These are phyloP conservation scores for Penicillium vulpinum DNA, from an alignment of 2,329 filamentous ascomycete genomes.

Conservation along the genomic window DNA sequence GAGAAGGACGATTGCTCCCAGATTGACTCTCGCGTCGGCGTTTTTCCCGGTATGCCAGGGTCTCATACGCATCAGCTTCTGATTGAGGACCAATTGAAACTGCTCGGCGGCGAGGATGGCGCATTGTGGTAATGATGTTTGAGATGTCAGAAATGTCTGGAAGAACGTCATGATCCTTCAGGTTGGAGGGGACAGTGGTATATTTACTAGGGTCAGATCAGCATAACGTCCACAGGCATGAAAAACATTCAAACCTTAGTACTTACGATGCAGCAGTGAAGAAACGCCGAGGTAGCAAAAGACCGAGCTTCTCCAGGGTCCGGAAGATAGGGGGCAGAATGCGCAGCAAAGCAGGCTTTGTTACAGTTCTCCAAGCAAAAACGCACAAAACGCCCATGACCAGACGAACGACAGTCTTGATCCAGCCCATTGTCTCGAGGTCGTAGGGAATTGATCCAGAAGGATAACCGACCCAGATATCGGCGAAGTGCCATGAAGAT, in stretches of 20 bases:
- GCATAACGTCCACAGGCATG: slow-evolving; percentile 6
- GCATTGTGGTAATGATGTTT: slow-evolving; percentile 75
- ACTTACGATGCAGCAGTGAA: slow-evolving; percentile 79
- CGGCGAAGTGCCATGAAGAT: slow-evolving; percentile 79
- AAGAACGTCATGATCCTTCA: slow-evolving; percentile 82
- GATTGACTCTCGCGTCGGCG: slow-evolving; percentile 61
- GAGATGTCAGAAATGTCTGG: slow-evolving; percentile 87
- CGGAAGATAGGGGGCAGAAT: slow-evolving; percentile 83
- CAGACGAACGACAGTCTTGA: slow-evolving; percentile 65
- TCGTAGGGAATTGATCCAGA: slow-evolving; percentile 65
- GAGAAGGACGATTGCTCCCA: slow-evolving; percentile 32
- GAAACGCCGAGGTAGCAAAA: slow-evolving; percentile 82
- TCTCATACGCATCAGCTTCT: slow-evolving; percentile 93
- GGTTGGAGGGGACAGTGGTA: slow-evolving; percentile 71
- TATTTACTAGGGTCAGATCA: slow-evolving; percentile 60
- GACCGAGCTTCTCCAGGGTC: slow-evolving; percentile 73
- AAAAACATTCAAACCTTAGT: not conserved
- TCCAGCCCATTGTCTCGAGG: slow-evolving; percentile 65
- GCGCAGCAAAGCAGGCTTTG: slow-evolving; percentile 79
- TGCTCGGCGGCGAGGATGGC: slow-evolving; percentile 74
- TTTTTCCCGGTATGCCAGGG: slow-evolving; percentile 83
- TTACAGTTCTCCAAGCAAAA: slow-evolving; percentile 84
- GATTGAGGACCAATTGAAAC: slow-evolving; percentile 93
- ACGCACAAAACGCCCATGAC: slow-evolving; percentile 78
- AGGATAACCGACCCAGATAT: slow-evolving; percentile 54